Percentiles rank a stretch among this genome's conserved stretches.
phyloP scores from a whole-genome alignment of 2,329 filamentous ascomycete genomes.

The Rhynchosporium agropyri region DNA sequence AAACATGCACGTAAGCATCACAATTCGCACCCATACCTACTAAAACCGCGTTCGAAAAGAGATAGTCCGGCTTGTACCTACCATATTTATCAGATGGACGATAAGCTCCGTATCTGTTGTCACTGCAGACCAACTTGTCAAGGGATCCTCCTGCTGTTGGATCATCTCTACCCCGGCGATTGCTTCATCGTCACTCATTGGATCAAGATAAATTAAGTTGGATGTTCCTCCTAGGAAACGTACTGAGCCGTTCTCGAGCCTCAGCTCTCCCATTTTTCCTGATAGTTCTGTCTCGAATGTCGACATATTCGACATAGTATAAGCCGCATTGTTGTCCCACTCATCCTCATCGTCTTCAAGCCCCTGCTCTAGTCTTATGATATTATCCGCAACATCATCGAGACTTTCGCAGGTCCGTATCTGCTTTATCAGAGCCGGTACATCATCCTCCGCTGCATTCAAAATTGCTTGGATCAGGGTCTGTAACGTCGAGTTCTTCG shows the following conservation, averaged over 20 bases:
- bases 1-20: neutral
- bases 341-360: slow-evolving; percentile 46
- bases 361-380: slow-evolving; percentile 40
- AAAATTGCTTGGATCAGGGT: slow-evolving; percentile 92
- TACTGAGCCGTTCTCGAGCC: slow-evolving; percentile 83
- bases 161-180: slow-evolving; percentile 39
- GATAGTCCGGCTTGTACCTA: neutral
- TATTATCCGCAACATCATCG: slow-evolving; percentile 42
- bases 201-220: slow-evolving; percentile 80
- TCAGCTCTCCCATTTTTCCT: slow-evolving; percentile 89
- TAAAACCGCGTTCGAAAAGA: neutral
- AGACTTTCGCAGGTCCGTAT: slow-evolving; percentile 80
- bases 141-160: slow-evolving; percentile 61
- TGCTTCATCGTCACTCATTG: slow-evolving; percentile 44
- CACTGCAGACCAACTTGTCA: slow-evolving; percentile 85
- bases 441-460: slow-evolving; percentile 87
- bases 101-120: slow-evolving; percentile 79
- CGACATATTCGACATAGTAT: slow-evolving; percentile 47
- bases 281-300: slow-evolving; percentile 75
- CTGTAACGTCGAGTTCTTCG: slow-evolving; percentile 82
- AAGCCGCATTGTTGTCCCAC: slow-evolving; percentile 47
- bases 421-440: slow-evolving; percentile 76
- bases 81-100: slow-evolving; percentile 86
- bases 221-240: slow-evolving; percentile 94
- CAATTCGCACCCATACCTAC: neutral